Conservation (phyloP, 768 basidiomycete genomes). For the Cyclocybe cylindracea region DNA sequence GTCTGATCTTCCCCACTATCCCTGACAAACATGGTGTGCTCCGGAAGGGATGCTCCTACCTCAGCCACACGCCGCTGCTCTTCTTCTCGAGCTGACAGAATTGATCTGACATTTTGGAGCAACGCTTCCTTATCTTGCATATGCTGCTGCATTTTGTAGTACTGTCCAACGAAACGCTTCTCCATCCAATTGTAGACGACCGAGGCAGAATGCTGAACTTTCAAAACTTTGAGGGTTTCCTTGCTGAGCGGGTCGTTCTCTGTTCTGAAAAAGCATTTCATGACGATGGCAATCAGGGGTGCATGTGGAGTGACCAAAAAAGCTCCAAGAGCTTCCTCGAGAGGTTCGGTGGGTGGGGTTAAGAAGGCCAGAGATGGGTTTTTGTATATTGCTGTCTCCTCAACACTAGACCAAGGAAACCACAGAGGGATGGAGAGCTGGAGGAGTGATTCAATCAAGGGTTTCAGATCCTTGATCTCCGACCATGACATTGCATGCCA, state of each 20-base stretch:
- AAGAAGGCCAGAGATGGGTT: neutral
- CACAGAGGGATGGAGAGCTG: constrained; percentile 5
- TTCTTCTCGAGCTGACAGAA: neutral
- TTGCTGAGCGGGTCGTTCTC: neutral
- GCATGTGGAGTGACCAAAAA: neutral
- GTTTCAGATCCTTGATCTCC: neutral
- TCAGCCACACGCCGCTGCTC: neutral
- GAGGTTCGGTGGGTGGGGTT: constrained; percentile 1
- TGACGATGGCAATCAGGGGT: constrained; percentile 2
- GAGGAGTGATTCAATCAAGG: constrained; percentile 1
- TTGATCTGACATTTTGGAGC: no score
- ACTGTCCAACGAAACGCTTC: neutral
- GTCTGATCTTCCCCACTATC: neutral
- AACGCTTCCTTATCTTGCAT: neutral
- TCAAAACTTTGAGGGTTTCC: constrained; percentile 1
- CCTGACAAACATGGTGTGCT: constrained; percentile 5
- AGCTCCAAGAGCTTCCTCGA: constrained; percentile 8
- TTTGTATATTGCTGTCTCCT: neutral
- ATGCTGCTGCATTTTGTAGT: neutral
- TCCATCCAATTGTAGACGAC: neutral
- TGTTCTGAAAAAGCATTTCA: neutral
- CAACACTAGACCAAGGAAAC: constrained; percentile 9
- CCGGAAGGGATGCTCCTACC: constrained; percentile 1
- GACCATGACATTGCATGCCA: constrained; percentile 1
- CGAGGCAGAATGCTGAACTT: neutral